Evolutionary conservation across 768 basidiomycete genomes (phyloP).

Genomic region (Leccinellum rugosiceps): DNA sequence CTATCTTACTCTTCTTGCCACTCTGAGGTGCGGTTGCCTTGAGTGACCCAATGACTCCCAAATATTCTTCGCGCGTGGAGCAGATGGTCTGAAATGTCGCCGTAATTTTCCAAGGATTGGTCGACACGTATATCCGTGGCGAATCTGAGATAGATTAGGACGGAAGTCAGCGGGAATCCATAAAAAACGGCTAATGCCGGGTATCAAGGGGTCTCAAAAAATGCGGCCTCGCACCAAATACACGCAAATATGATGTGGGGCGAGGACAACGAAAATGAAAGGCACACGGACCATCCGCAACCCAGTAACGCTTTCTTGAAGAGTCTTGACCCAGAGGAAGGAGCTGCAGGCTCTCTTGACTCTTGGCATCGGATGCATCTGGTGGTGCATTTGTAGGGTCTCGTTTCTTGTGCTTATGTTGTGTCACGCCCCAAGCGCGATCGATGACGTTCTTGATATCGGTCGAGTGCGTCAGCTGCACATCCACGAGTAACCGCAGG

Average conservation of each 20-base stretch:
- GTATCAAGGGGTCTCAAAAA: slow-evolving; percentile 41
- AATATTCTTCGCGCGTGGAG: slow-evolving; percentile 71
- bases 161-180: slow-evolving; percentile 33
- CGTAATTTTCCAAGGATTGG: slow-evolving; percentile 88
- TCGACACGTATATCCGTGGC: slow-evolving; percentile 77
- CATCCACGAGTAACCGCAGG: slow-evolving; percentile 79
- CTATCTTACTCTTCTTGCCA: slow-evolving; percentile 55
- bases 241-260: slow-evolving; percentile 56
- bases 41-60: slow-evolving; percentile 58
- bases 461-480: slow-evolving; percentile 68
- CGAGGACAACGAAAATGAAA: slow-evolving; percentile 32
- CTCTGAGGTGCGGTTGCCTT: slow-evolving; percentile 47
- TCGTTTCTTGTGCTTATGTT: slow-evolving; percentile 83
- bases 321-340: slow-evolving; percentile 75
- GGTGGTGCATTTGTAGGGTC: slow-evolving; percentile 55
- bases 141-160: slow-evolving; percentile 58
- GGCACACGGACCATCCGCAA: slow-evolving; percentile 81
- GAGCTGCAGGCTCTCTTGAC: slow-evolving; percentile 61
- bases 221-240: slow-evolving; percentile 59
- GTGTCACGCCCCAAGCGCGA: slow-evolving; percentile 82
- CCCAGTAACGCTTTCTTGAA: slow-evolving; percentile 79
- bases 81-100: slow-evolving; percentile 72
- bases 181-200: slow-evolving; percentile 35
- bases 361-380: slow-evolving; percentile 58
- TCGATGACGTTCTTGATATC: slow-evolving; percentile 74